phyloP scores from a whole-genome alignment of 192 early-diverging fungal species.

The Dimargaris xerosporica region DNA sequence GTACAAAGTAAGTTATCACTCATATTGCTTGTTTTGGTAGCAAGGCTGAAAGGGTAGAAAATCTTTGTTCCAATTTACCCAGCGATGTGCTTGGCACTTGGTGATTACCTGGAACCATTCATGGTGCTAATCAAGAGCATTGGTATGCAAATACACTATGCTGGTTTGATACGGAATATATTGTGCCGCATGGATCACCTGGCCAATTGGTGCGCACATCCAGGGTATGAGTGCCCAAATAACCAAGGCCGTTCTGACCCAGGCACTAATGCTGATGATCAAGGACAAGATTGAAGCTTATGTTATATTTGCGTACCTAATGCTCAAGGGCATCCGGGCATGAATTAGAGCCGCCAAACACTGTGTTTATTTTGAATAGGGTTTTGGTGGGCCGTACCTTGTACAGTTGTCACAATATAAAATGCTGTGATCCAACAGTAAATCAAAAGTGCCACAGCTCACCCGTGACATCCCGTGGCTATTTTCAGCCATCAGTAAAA shows the following conservation, averaged over 20 bases:
- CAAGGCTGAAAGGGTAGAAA: not conserved
- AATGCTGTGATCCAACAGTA: not conserved
- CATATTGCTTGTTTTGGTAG: slow-evolving; percentile 1
- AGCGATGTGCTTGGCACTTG: too few relatives aligned
- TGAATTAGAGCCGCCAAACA: not conserved
- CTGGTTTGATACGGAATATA: too few relatives aligned
- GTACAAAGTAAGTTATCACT: slow-evolving; percentile 61
- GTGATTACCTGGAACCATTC: too few relatives aligned
- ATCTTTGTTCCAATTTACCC: too few relatives aligned
- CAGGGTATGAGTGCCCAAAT: slow-evolving; percentile 96
- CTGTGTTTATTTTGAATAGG: not conserved
- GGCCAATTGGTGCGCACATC: too few relatives aligned
- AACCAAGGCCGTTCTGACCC: slow-evolving; percentile 96
- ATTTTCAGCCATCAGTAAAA: not conserved
- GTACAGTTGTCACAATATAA: too few relatives aligned
- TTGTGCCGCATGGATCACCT: too few relatives aligned
- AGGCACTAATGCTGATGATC: slow-evolving; percentile 92
- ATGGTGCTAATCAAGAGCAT: too few relatives aligned
- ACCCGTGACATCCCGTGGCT: not conserved
- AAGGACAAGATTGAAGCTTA: slow-evolving; percentile 80
- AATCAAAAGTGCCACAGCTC: not conserved
- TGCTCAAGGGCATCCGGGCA: not conserved
- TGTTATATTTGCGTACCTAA: slow-evolving; percentile 42
- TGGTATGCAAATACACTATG: too few relatives aligned
- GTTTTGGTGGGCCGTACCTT: too few relatives aligned